phyloP scores from a whole-genome alignment of 2,329 filamentous ascomycete genomes.

The Curvularia eragrostidis region DNA sequence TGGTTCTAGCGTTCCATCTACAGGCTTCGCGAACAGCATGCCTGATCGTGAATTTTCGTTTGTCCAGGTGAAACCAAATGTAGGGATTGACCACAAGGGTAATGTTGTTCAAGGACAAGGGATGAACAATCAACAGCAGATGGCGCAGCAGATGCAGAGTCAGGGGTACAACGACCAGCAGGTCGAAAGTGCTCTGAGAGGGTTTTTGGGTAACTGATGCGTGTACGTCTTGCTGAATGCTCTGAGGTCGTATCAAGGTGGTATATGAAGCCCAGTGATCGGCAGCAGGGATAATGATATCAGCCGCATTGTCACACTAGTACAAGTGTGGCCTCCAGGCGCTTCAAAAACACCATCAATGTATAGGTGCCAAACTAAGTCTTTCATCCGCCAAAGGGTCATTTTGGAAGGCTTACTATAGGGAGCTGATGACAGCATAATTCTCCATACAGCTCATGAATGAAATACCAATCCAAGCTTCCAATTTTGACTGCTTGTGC shows the following conservation, averaged over 20 bases:
- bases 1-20: not conserved
- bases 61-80: not conserved
- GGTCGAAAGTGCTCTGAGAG: constrained; percentile 37
- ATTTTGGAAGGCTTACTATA: not conserved
- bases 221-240: not conserved
- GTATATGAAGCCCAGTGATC: not conserved
- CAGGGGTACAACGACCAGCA: constrained; percentile 31
- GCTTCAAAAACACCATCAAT: not conserved
- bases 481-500: not conserved
- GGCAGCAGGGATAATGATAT: not conserved
- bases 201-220: constrained; percentile 27
- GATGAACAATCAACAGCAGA: constrained; percentile 16
- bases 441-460: not conserved
- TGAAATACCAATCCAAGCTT: not conserved
- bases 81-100: constrained; percentile 13
- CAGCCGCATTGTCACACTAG: not conserved
- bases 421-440: not conserved
- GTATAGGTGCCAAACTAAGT: not conserved
- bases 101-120: constrained; percentile 6
- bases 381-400: not conserved
- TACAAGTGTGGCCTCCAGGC: not conserved
- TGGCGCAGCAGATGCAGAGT: constrained; percentile 17
- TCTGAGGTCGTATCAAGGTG: not conserved
- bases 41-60: not conserved
- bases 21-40: not conserved